Conservation (phyloP, 352 stramenopile genomes). For the Phytophthora agathidicida region DNA sequence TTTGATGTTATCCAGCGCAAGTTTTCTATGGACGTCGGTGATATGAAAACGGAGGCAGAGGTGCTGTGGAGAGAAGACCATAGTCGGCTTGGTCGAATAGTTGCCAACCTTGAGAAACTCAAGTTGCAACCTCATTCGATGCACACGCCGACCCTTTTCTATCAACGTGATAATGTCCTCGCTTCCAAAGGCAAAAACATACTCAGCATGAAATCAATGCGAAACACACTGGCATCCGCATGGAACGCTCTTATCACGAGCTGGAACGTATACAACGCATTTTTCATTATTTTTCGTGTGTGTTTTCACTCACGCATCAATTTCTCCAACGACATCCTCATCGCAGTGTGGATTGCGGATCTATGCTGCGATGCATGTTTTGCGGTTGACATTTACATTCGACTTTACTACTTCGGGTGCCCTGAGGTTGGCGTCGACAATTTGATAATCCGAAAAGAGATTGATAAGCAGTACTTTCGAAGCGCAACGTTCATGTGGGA, state of each 20-base stretch:
- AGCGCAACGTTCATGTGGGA: slow-evolving; percentile 49
- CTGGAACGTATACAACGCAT: slow-evolving; percentile 71
- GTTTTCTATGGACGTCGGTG: slow-evolving; percentile 53
- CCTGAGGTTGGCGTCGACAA: slow-evolving; percentile 47
- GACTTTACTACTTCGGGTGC: slow-evolving; percentile 75
- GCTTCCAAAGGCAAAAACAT: slow-evolving; percentile 3
- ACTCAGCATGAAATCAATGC: slow-evolving; percentile 4
- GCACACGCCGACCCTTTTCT: slow-evolving; percentile 57
- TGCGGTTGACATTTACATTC: slow-evolving; percentile 58
- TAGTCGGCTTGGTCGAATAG: slow-evolving; percentile 32
- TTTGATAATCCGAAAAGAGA: slow-evolving; percentile 40
- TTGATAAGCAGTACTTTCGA: slow-evolving; percentile 46
- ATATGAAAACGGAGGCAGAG: slow-evolving; percentile 50
- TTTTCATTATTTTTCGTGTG: slow-evolving; percentile 71
- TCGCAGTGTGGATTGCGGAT: slow-evolving; percentile 24
- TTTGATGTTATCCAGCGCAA: slow-evolving; percentile 70
- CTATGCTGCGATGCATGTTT: slow-evolving; percentile 52
- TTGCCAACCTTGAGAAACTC: slow-evolving; percentile 46
- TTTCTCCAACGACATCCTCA: slow-evolving; percentile 10
- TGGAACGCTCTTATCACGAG: slow-evolving; percentile 56
- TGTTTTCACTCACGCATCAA: slow-evolving; percentile 50
- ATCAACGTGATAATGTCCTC: slow-evolving; percentile 49
- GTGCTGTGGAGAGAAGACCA: slow-evolving; percentile 44
- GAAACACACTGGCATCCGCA: slow-evolving; percentile 3
- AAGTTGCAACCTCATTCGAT: slow-evolving; percentile 66